phyloP scores from a whole-genome alignment of 2,329 filamentous ascomycete genomes.

The Fusarium miscanthi region DNA sequence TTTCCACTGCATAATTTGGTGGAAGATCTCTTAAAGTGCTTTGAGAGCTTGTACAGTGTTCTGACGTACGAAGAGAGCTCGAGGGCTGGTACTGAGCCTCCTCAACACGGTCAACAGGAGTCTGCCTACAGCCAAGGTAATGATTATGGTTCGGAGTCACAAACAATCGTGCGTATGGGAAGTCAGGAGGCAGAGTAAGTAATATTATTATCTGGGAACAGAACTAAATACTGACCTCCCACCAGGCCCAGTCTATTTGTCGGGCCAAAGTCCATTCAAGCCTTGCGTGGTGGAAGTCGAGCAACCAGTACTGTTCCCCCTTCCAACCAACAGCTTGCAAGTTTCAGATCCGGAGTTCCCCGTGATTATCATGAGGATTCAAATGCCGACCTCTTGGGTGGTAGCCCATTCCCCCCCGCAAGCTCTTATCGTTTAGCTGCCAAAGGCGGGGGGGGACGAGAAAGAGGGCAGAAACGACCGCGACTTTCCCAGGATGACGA shows the following conservation, averaged over 20 bases:
- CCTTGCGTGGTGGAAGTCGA: slow-evolving; percentile 25
- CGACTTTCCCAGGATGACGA: slow-evolving; percentile 25
- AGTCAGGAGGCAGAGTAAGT: slow-evolving; percentile 32
- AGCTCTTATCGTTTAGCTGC: neutral
- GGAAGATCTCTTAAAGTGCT: slow-evolving; percentile 29
- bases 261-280: slow-evolving; percentile 29
- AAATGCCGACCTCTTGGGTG: slow-evolving; percentile 33
- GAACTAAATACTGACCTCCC: neutral
- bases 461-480: neutral
- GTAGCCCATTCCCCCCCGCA: slow-evolving; percentile 24
- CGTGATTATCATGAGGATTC: slow-evolving; percentile 38
- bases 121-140: slow-evolving; percentile 33
- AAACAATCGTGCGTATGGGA: slow-evolving; percentile 40
- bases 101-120: slow-evolving; percentile 11
- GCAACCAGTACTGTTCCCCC: slow-evolving; percentile 14
- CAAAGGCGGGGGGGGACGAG: neutral
- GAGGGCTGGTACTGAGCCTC: neutral
- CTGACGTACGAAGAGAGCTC: slow-evolving; percentile 4
- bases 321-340: slow-evolving; percentile 38
- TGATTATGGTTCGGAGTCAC: slow-evolving; percentile 40
- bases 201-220: neutral
- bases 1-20: slow-evolving; percentile 39
- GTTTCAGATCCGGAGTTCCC: slow-evolving; percentile 26
- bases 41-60: slow-evolving; percentile 27
- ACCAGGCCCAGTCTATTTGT: slow-evolving; percentile 40